A percentile compares a stretch with the other conserved stretches of the same genome.
These are phyloP conservation scores for Nadsonia fulvescens DNA, from an alignment of 805 yeast species.

Conservation along the genomic window DNA sequence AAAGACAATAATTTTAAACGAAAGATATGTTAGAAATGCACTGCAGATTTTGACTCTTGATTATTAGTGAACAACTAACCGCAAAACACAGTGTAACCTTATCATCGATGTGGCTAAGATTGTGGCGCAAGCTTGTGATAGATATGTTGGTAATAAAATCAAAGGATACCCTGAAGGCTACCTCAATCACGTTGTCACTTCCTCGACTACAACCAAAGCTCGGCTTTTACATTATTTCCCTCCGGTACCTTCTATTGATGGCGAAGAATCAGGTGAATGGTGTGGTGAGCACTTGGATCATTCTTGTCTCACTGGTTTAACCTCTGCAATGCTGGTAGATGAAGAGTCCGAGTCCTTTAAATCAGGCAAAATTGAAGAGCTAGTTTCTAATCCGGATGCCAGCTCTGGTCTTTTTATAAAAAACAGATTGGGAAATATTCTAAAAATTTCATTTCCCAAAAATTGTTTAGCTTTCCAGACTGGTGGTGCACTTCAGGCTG, in stretches of 20 bases:
- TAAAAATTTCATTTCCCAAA: slow-evolving; percentile 34
- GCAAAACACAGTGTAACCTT: slow-evolving; percentile 18
- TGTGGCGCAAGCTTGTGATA: slow-evolving; percentile 39
- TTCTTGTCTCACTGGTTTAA: slow-evolving; percentile 39
- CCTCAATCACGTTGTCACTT: slow-evolving; percentile 27
- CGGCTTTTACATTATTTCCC: slow-evolving; percentile 39
- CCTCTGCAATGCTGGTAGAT: slow-evolving; percentile 33
- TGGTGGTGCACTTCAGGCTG: slow-evolving; percentile 36
- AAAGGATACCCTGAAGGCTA: slow-evolving; percentile 20
- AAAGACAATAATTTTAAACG: no score
- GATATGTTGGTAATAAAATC: slow-evolving; percentile 19
- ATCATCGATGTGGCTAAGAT: slow-evolving; percentile 30
- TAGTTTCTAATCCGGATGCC: slow-evolving; percentile 22
- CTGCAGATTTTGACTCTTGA: no score
- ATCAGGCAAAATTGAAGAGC: slow-evolving; percentile 3
- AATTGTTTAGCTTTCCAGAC: slow-evolving; percentile 45
- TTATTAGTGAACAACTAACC: no score
- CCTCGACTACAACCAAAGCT: slow-evolving; percentile 39
- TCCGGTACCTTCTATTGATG: slow-evolving; percentile 5
- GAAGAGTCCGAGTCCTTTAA: slow-evolving; percentile 17
- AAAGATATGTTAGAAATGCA: no score
- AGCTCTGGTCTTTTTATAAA: slow-evolving; percentile 33
- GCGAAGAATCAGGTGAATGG: slow-evolving; percentile 25
- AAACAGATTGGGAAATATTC: slow-evolving; percentile 25
- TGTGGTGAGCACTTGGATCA: slow-evolving; percentile 49